Percentiles rank a stretch among this genome's conserved stretches.
These are phyloP conservation scores for Coemansia asiatica DNA, from an alignment of 192 early-diverging fungal species.

Conservation along the genomic window DNA sequence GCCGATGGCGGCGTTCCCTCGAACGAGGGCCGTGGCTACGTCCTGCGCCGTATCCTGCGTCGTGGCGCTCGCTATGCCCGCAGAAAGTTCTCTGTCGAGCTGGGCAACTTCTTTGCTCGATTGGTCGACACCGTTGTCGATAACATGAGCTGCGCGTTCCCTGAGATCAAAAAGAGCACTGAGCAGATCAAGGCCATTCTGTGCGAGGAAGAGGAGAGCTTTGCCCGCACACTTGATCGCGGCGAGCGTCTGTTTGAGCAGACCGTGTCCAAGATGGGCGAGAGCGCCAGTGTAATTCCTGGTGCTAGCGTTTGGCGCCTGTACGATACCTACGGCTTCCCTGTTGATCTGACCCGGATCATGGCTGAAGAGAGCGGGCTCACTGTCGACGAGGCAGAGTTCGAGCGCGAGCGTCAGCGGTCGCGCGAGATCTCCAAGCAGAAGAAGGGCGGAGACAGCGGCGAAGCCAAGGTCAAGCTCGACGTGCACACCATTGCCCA, in stretches of 20 bases:
- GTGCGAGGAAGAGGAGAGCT: constrained; percentile 92
- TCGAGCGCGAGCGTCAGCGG: constrained; percentile 71
- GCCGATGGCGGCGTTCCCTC: constrained; percentile 94
- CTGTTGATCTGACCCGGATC: constrained; percentile 92
- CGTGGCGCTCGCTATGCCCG: constrained; percentile 93
- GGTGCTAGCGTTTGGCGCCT: constrained; percentile 95
- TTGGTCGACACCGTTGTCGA: constrained; percentile 89
- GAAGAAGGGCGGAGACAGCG: constrained; percentile 56
- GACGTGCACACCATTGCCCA: constrained; percentile 91
- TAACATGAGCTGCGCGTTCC: constrained; percentile 90
- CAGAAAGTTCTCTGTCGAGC: constrained; percentile 84
- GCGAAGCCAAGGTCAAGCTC: constrained; percentile 67
- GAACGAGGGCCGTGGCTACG: constrained; percentile 98
- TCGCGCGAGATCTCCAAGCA: constrained; percentile 75
- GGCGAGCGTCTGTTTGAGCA: constrained; percentile 93
- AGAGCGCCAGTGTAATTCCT: constrained; percentile 60
- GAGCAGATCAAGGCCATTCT: constrained; percentile 91
- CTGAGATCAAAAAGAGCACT: constrained; percentile 77
- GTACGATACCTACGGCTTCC: constrained; percentile 99
- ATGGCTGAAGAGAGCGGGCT: constrained; percentile 98
- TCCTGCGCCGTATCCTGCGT: constrained; percentile 92
- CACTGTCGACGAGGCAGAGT: constrained; percentile 79
- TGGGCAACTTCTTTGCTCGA: constrained; percentile 90
- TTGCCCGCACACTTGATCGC: constrained; percentile 95
- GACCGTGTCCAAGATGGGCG: constrained; percentile 59